A percentile compares a stretch with the other conserved stretches of the same genome.
phyloP scores from a whole-genome alignment of 1,284 basidiomycete genomes.

The Volvariella volvacea region DNA sequence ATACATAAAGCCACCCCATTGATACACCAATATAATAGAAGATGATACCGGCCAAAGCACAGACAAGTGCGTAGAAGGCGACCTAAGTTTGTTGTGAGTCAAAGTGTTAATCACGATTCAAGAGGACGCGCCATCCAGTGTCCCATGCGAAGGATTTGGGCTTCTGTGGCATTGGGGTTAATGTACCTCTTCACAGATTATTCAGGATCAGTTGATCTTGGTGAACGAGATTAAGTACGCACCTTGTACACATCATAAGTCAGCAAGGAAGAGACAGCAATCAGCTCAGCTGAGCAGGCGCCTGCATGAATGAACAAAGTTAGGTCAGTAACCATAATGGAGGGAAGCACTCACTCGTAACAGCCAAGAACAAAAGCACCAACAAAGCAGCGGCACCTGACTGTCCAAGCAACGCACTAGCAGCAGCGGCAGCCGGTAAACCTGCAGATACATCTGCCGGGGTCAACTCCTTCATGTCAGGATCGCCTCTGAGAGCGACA shows the following conservation, averaged over 20 bases:
- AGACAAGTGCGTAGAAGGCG: constrained; percentile 67
- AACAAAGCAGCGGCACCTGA: constrained; percentile 68
- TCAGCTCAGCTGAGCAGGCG: constrained; percentile 80
- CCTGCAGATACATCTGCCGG: constrained; percentile 74
- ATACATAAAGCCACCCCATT: constrained; percentile 83
- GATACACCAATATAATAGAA: constrained; percentile 88
- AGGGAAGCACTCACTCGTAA: constrained; percentile 54
- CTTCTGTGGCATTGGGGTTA: constrained; percentile 53
- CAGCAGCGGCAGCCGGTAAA: constrained; percentile 76
- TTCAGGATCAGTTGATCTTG: too few species aligned
- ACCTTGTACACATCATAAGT: constrained; percentile 82
- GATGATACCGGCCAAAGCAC: constrained; percentile 78
- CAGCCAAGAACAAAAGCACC: constrained; percentile 72
- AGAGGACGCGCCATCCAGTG: constrained; percentile 45
- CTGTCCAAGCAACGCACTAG: constrained; percentile 72
- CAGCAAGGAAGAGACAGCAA: constrained; percentile 76
- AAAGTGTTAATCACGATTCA: constrained; percentile 8
- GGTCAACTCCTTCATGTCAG: constrained; percentile 55
- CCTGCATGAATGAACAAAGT: constrained; percentile 5
- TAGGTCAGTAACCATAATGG: not conserved
- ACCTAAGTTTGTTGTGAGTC: constrained; percentile 39
- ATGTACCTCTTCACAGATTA: constrained; percentile 40
- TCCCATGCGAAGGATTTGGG: constrained; percentile 50
- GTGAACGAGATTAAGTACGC: constrained; percentile 5
- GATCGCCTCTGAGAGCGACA: constrained; percentile 69